Conservation (phyloP, 139 green algal genomes). For the Deuterostichococcus epilithicus region DNA sequence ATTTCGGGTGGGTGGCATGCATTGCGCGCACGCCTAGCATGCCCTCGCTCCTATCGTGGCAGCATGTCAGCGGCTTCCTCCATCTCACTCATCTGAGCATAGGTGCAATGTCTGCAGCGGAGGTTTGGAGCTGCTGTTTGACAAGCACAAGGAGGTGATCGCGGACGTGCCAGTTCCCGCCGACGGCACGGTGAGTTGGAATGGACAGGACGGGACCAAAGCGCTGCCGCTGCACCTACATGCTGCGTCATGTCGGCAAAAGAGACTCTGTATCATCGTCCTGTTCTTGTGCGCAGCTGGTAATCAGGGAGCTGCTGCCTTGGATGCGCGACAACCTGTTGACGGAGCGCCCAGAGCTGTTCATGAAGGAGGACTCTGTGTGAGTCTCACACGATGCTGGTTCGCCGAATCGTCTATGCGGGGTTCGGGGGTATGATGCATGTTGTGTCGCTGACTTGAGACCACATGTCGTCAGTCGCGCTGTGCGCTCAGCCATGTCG, state of each 20-base stretch:
- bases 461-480: too few relatives aligned
- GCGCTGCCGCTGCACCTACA: neutral
- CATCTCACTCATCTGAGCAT: too few relatives aligned
- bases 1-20: neutral
- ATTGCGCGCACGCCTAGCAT: too few relatives aligned
- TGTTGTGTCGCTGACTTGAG: too few relatives aligned
- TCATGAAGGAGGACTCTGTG: constrained; percentile 81
- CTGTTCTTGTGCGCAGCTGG: constrained; percentile 40
- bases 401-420: too few relatives aligned
- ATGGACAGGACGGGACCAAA: neutral
- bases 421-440: too few relatives aligned
- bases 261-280: neutral
- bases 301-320: constrained; percentile 51
- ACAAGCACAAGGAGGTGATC: constrained; percentile 53
- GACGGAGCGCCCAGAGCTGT: constrained; percentile 79
- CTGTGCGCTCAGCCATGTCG: too few relatives aligned
- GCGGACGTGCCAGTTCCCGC: constrained; percentile 46
- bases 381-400: constrained; percentile 38
- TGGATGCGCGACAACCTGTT: constrained; percentile 74
- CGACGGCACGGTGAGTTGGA: constrained; percentile 1
- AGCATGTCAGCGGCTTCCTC: too few relatives aligned
- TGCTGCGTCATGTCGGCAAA: neutral
- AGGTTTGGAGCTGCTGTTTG: constrained; percentile 80
- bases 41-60: too few relatives aligned
- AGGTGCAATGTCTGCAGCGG: constrained; percentile 63